Evolutionary conservation across 2,329 filamentous ascomycete genomes (phyloP).

Genomic region (Helotiales sp.): DNA sequence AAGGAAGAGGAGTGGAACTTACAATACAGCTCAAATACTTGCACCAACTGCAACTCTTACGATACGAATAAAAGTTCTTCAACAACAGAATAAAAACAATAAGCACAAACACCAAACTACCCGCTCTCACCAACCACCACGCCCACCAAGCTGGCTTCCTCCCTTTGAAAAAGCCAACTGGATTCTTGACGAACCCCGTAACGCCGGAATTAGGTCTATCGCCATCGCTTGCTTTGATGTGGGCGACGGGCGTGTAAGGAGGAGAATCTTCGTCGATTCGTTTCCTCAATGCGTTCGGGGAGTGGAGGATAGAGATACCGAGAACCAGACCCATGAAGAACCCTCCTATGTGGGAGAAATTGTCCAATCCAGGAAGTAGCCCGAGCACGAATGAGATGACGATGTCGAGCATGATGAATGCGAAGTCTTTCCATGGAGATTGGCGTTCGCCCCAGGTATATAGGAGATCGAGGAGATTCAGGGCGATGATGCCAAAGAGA

Average conservation of each 20-base stretch:
- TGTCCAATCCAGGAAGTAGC: constrained; percentile 88
- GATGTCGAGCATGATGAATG: constrained; percentile 84
- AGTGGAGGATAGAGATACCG: constrained; percentile 85
- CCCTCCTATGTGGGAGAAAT: constrained; percentile 95
- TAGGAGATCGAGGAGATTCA: constrained; percentile 83
- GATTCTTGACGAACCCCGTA: constrained; percentile 56
- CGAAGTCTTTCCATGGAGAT: constrained; percentile 78
- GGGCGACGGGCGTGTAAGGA: constrained; percentile 69
- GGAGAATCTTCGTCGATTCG: constrained; percentile 69
- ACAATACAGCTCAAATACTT: constrained; percentile 93
- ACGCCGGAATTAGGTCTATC: constrained; percentile 27
- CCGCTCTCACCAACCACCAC: constrained; percentile 89
- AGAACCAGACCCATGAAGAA: constrained; percentile 90
- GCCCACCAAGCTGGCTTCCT: constrained; percentile 94
- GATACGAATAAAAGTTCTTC: constrained; percentile 85
- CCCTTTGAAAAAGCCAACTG: constrained; percentile 83
- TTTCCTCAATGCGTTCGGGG: constrained; percentile 75
- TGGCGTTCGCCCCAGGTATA: constrained; percentile 87
- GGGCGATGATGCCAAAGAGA: constrained; percentile 87
- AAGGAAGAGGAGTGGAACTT: constrained; percentile 44
- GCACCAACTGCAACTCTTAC: constrained; percentile 83
- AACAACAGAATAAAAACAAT: constrained; percentile 84
- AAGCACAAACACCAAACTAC: constrained; percentile 75
- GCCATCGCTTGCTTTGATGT: constrained; percentile 40
- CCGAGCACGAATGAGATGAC: constrained; percentile 90